A percentile compares a stretch with the other conserved stretches of the same genome.
phyloP scores from a whole-genome alignment of 2,329 filamentous ascomycete species.

The Lachnellula arida region DNA sequence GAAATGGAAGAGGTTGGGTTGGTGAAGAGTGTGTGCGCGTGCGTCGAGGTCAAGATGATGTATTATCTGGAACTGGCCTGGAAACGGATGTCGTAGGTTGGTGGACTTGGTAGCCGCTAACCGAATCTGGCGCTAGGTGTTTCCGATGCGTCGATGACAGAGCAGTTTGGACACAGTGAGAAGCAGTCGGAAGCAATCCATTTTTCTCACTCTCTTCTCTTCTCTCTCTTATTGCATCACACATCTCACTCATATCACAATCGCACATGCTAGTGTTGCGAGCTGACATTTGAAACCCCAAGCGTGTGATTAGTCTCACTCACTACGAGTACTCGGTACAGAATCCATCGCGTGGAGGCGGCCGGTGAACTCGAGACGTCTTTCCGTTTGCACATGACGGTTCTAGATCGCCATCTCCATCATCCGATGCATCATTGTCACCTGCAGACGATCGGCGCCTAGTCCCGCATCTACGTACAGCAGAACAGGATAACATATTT shows the following conservation, averaged over 20 bases:
- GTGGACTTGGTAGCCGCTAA: neutral
- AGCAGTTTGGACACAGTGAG: slow-evolving; percentile 7
- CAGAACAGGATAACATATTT: neutral
- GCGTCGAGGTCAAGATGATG: slow-evolving; percentile 10
- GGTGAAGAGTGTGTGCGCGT: slow-evolving; percentile 3
- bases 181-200: slow-evolving; percentile 11
- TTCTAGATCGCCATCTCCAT: neutral
- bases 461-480: too few relatives aligned
- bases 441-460: neutral
- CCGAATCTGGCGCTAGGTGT: slow-evolving; percentile 1
- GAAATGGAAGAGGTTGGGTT: slow-evolving; percentile 22
- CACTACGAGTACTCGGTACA: too few relatives aligned
- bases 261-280: neutral
- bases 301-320: too few relatives aligned
- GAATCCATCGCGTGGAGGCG: too few relatives aligned
- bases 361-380: neutral
- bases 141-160: neutral
- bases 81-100: too few relatives aligned
- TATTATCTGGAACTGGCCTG: too few relatives aligned
- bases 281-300: too few relatives aligned
- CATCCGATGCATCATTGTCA: neutral
- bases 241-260: neutral
- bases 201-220: slow-evolving; percentile 2
- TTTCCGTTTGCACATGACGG: neutral
- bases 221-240: neutral